Evolutionary conservation across 768 basidiomycete species (phyloP), one percentile per base, ranked within the genome.

Genomic region (Candolleomyces efflorescens): DNA sequence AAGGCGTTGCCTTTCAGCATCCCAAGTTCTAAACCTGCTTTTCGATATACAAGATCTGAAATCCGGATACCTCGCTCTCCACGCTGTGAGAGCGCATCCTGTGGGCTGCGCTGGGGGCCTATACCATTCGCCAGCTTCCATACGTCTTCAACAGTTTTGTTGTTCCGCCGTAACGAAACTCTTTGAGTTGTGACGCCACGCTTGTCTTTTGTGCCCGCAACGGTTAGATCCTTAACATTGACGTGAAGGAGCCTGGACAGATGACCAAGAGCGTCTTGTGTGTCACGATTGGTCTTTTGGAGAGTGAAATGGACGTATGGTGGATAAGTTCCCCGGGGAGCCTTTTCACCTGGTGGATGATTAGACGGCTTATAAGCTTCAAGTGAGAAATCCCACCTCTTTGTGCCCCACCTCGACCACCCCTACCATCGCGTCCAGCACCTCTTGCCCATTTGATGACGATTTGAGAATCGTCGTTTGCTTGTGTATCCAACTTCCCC

Each of bases 191-290:
- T 98, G 15, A 98, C 93, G 0, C 94, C 97, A 36, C 97, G 89
- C 69, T 98, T 99, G 73, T 99, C 97, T 68, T 99, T 99, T 7
- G 97, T 99, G 0, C 97, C 97, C 3, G 94, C 92, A 23, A 94
- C 89, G 22, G 87, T 84, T 7, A 99, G 77, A 66, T 96, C 92
- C 71, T 90, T 94, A 51, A 85, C 69, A 22, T 77, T 83, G 58
- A 87, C 84, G 60, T 89, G 86, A n/a, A 98, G 76, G 27, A 81
- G 78, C 13, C 94, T 86, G 17, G 91, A 78, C 32, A 99, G 74
- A 64, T 95, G 79, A 1, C 83, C 79, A 20, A 99, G 82, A 1
- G 92, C 93, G 67, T 98, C 97, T 67, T 97, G 94, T 3, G 94
- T 97, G 67, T 99, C 97, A 45, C 97, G 87, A 68, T 99, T 99